Percentiles rank a stretch among this genome's conserved stretches.
phyloP scores from a whole-genome alignment of 176 grass and related monocot genomes.

The Tillandsia leiboldiana region DNA sequence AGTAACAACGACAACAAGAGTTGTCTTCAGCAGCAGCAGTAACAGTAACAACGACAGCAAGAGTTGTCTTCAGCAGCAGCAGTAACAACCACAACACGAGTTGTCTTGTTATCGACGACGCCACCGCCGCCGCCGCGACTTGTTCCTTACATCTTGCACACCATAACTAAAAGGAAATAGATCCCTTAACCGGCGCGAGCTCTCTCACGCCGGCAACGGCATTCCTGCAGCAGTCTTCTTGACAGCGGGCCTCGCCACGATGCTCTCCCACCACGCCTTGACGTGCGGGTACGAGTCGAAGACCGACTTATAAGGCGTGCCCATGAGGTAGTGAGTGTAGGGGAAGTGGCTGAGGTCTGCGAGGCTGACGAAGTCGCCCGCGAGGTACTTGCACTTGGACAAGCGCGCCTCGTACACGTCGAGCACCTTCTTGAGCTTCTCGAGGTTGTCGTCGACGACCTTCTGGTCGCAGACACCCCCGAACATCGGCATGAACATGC shows the following conservation, averaged over 20 bases:
- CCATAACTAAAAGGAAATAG: too few relatives aligned
- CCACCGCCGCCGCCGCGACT: too few relatives aligned
- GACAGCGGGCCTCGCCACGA: conserved; percentile 33
- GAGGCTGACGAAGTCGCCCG: conserved; percentile 56
- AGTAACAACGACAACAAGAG: too few relatives aligned
- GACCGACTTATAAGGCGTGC: conserved; percentile 28
- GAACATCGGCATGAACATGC: conserved; percentile 24
- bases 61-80: too few relatives aligned
- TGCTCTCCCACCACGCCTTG: conserved; percentile 53
- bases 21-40: too few relatives aligned
- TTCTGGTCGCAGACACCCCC: conserved; percentile 32
- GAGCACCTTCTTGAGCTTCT: conserved; percentile 45
- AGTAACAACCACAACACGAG: too few relatives aligned
- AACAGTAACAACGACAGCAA: too few relatives aligned
- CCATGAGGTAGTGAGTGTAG: conserved; percentile 22
- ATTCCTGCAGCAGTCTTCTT: conserved; percentile 36
- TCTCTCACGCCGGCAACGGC: neutral
- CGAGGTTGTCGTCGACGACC: conserved; percentile 29
- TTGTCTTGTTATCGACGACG: too few relatives aligned
- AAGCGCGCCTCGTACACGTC: conserved; percentile 47
- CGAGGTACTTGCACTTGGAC: conserved; percentile 39
- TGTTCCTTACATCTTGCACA: too few relatives aligned
- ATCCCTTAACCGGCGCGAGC: neutral
- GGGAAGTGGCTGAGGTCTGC: conserved; percentile 52
- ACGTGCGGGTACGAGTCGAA: conserved; percentile 37